Conservation (phyloP, 2,329 filamentous ascomycete species). For the Didymella keratinophila region DNA sequence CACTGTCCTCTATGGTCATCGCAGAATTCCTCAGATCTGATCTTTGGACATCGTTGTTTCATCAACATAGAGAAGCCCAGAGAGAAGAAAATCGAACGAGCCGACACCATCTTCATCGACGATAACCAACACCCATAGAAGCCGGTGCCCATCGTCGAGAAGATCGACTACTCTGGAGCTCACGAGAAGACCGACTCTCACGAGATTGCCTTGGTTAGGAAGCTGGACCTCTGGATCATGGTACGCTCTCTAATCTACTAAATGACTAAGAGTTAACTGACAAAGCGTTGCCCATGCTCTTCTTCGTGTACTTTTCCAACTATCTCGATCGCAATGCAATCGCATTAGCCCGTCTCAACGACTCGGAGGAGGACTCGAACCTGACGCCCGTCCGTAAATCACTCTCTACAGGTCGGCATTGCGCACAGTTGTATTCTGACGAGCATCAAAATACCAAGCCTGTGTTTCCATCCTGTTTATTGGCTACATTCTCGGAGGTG, state of each 20-base stretch:
- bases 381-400: background rate
- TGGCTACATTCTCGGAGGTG: background rate
- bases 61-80: background rate
- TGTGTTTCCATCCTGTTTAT: background rate
- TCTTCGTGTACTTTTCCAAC: background rate
- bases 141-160: background rate
- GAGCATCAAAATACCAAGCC: background rate
- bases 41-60: background rate
- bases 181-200: background rate
- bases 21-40: background rate
- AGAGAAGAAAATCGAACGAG: background rate
- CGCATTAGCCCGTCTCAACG: background rate
- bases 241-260: background rate
- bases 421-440: no score
- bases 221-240: background rate
- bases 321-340: background rate
- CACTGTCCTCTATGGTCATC: background rate
- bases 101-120: background rate
- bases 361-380: background rate
- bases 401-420: no score
- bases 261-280: no score
- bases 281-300: background rate
- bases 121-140: background rate
- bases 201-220: background rate
- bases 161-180: background rate